Conservation (phyloP, 2,329 filamentous ascomycete species). For the Trichophyton schoenleinii region DNA sequence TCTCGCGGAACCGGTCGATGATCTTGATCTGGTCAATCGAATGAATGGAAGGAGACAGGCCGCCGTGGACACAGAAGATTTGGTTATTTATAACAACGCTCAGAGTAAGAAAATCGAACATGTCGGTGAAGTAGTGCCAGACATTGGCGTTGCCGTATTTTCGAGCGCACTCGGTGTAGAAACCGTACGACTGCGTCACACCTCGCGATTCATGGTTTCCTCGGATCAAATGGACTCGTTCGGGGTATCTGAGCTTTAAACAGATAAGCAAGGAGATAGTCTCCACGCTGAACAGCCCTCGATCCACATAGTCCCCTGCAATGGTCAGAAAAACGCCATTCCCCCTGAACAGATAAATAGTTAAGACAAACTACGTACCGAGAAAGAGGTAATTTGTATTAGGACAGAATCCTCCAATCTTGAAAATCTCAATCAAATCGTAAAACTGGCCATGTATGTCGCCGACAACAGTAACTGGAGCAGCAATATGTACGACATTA, state of each 20-base stretch:
- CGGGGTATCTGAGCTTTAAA: conserved; percentile 89
- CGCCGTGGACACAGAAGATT: conserved; percentile 97
- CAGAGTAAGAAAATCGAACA: conserved; percentile 96
- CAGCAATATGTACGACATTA: conserved; percentile 94
- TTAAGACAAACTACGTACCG: conserved; percentile 41
- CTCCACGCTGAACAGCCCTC: conserved; percentile 96
- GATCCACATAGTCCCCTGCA: conserved; percentile 89
- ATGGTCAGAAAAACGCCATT: background rate
- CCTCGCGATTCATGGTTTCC: conserved; percentile 97
- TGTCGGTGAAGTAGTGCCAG: conserved; percentile 99
- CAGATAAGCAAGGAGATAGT: conserved; percentile 97
- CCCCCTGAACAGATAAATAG: background rate
- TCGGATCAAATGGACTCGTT: conserved; percentile 88
- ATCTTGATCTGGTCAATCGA: conserved; percentile 99
- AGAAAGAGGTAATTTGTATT: conserved; percentile 98
- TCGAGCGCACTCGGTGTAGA: conserved; percentile 94
- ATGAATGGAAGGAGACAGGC: conserved; percentile 80
- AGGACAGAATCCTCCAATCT: conserved; percentile 91
- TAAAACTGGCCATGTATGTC: conserved; percentile 99
- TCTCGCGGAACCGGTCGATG: conserved; percentile 96
- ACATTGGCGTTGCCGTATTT: conserved; percentile 99
- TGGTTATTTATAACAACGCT: conserved; percentile 98
- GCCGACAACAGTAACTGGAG: conserved; percentile 91
- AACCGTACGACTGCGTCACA: conserved; percentile 96
- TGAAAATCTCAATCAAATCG: conserved; percentile 97